Evolutionary conservation across 495 filamentous ascomycete genomes (phyloP), one percentile per base, ranked within the genome.

Genomic region (Pseudoneurospora amorphoporcata): DNA sequence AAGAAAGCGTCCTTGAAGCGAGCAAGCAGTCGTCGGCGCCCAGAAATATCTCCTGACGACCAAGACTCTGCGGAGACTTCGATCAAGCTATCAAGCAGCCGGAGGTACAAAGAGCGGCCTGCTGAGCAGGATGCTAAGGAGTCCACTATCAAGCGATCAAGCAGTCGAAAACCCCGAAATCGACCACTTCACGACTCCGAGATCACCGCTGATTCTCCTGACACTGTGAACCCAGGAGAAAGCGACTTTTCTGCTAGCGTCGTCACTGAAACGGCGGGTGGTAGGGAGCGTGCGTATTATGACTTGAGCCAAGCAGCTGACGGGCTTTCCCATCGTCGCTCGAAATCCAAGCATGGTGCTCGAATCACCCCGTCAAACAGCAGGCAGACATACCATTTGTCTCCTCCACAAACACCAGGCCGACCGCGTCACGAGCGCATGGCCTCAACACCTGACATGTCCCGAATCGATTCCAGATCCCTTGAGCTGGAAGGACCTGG

Each of bases 251-350:
- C 77, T 9, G 74, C 76, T 7, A 78, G 82, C 35, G 71, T 81
- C 10, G 80, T 83, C 72, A 81, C 80, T 70, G 76, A 84, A 12
- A 73, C 75, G 0, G 76, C 79, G 3, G 76, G 77, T 19, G 78
- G 81, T 19, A 81, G 83, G 6, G 83, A 84, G n/a, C 76, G 82
- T 19, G 75, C 78, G 2, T 84, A 84, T 47, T 81, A 81, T 68
- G 79, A 82, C 71, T 47, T 73, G 42, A 76, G 75, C 10, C 53
- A 73, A 37, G 72, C 70, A 19, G 19, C 69, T 2, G 68, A 69
- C 38, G 42, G 61, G 14, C 37, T 58, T 16, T 41, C 76, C 8
- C 47, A 35, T 14, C 76, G 74, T 8, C 75, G 73, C 41, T 58
- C 71, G 14, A 74, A 77, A 6, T 58, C 68, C 12, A 73, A 73